These are phyloP conservation scores for Lactarius sanguifluus DNA, from an alignment of 768 basidiomycete species.

Conservation along the genomic window DNA sequence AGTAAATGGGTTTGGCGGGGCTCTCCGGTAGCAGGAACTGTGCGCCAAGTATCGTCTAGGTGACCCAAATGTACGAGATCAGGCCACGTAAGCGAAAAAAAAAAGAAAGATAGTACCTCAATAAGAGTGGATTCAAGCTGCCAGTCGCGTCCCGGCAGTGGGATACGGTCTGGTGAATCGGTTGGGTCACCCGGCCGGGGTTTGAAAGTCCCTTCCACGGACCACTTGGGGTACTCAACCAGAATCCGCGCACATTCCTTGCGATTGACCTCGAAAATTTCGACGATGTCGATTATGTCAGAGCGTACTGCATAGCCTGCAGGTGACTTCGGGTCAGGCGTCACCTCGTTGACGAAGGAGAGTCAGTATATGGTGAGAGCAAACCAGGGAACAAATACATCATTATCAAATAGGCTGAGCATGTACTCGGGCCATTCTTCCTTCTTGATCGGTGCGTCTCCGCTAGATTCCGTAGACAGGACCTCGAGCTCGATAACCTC, in stretches of 20 bases:
- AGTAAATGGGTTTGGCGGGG: conserved; percentile 77
- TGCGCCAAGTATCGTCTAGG: conserved; percentile 69
- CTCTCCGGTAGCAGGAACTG: conserved; percentile 78
- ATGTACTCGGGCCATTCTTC: conserved; percentile 82
- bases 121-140: conserved; percentile 87
- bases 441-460: conserved; percentile 71
- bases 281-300: conserved; percentile 70
- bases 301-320: conserved; percentile 79
- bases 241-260: conserved; percentile 91
- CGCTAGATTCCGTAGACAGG: conserved; percentile 64
- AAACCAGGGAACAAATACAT: conserved; percentile 37
- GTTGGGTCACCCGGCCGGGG: conserved; percentile 63
- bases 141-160: conserved; percentile 64
- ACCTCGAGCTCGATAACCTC: conserved; percentile 82
- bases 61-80: conserved; percentile 11
- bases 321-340: conserved; percentile 71
- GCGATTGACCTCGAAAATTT: conserved; percentile 93
- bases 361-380: conserved; percentile 5
- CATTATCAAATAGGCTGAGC: conserved; percentile 62
- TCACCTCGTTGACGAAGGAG: conserved; percentile 48
- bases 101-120: conserved; percentile 52
- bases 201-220: conserved; percentile 80
- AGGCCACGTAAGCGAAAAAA: neutral
- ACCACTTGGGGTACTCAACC: conserved; percentile 85
- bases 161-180: conserved; percentile 46